Base-by-base conservation (phyloP, 2,329 filamentous ascomycete species). In the Neonectria coccinea region DNA sequence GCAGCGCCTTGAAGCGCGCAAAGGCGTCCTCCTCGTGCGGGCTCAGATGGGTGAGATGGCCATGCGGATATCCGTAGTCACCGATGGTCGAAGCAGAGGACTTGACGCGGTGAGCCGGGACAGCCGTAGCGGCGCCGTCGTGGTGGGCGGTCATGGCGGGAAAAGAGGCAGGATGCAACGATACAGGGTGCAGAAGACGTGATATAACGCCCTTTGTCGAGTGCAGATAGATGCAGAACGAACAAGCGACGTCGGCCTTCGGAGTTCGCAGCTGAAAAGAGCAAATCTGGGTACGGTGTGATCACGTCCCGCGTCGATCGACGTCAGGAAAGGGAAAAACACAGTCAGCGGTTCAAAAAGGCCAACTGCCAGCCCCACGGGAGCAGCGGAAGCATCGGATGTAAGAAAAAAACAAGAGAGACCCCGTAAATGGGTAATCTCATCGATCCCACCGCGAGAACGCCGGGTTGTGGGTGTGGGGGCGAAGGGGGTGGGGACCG, bases 41-140 rank as follows among this genome's bases (percentile, higher is more conserved):
- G 27, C 83, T 92, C 65, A 97, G 84, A 79, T 95, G 91, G 53
- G 93, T 91, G 50, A 95, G 82, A 77, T 97, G 94, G n/a, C 93
- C 94, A 53, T 86, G 82, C 2, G 92, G 92, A 78, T 91, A 94
- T 67, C 84, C 85, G 70, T 82, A 75, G 47, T 83, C 82, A 63
- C 70, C 70, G 48, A 70, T 60, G 9, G 74, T 73, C 7, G 74
- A 76, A 18, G 73, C 67, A 7, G 77, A 71, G 2, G 76, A 77
- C 51, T 70, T 72, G 60, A 77, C 72, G 58, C 71, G 73, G 33
- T 70, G 55, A 16, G 71, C 75, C 20, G 75, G 68, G 36, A 70
- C 70, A 59, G 71, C 69, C 55, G 70, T 71, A 58, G 67, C 50
- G 33, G 29, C n/a, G 11, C 61, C 52, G 52, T 73, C 67, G 10